Conservation (phyloP, 768 basidiomycete species). For the Pisolithus marmoratus region DNA sequence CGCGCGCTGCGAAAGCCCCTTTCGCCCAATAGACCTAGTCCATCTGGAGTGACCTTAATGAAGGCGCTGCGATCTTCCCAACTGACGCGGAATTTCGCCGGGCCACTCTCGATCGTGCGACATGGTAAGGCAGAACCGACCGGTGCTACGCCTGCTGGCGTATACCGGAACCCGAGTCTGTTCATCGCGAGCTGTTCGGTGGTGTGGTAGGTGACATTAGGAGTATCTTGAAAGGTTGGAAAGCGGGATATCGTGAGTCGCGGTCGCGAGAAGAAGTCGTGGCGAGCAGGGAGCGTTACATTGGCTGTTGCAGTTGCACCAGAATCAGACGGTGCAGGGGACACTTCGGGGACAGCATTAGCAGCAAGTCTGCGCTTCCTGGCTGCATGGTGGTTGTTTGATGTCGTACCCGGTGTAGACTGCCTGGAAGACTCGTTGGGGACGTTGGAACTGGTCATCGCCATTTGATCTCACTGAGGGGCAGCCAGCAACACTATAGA, state of each 20-base stretch:
- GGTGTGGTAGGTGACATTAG: conserved; percentile 49
- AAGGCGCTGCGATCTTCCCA: conserved; percentile 91
- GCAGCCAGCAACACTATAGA: no score
- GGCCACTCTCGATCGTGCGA: conserved; percentile 76
- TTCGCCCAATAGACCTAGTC: conserved; percentile 67
- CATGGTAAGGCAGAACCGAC: conserved; percentile 55
- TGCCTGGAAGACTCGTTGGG: conserved; percentile 30
- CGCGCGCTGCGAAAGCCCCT: conserved; percentile 90
- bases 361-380: conserved; percentile 55
- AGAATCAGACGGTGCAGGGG: conserved; percentile 57
- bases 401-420: conserved; percentile 23
- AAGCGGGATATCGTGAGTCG: conserved; percentile 71
- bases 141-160: conserved; percentile 69
- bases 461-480: no score
- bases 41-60: conserved; percentile 74
- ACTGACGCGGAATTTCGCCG: conserved; percentile 63
- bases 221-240: conserved; percentile 58
- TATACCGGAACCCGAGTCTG: conserved; percentile 73
- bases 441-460: conserved; percentile 14
- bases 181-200: conserved; percentile 72
- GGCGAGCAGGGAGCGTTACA: conserved; percentile 55
- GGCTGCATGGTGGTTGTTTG: conserved; percentile 13
- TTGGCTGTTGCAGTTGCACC: conserved; percentile 25
- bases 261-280: conserved; percentile 65
- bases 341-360: conserved; percentile 32